Percentiles rank a stretch among this genome's conserved stretches.
Conservation (phyloP, 345 rosid species). For the Rhodomyrtus tomentosa region DNA sequence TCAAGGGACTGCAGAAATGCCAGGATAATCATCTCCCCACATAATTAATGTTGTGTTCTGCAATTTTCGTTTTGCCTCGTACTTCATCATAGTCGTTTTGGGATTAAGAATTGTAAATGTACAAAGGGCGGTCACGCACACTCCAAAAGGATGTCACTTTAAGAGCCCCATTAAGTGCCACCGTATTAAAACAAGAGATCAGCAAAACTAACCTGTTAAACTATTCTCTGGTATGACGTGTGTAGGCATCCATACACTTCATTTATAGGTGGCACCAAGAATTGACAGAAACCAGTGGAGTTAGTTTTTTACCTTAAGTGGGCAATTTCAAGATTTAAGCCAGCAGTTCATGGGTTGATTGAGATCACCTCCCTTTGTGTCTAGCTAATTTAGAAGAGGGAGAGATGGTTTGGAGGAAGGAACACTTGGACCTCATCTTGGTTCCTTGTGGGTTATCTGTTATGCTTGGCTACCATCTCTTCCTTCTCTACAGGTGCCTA, state of each 20-base stretch:
- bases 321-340: not conserved
- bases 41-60: not conserved
- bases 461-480: slow-evolving; percentile 18
- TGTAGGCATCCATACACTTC: not conserved
- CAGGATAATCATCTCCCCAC: not conserved
- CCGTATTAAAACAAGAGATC: not conserved
- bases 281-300: not conserved
- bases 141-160: not conserved
- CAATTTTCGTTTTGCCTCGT: not conserved
- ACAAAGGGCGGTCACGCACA: not conserved
- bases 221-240: not conserved
- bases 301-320: not conserved
- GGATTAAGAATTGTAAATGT: not conserved
- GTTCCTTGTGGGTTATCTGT: slow-evolving; percentile 15
- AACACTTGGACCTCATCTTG: slow-evolving; percentile 3
- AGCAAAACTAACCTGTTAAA: not conserved
- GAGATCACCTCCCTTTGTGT: not conserved
- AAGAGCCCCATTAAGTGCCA: not conserved
- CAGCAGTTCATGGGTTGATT: not conserved
- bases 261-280: not conserved
- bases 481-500: slow-evolving; percentile 10
- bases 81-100: not conserved
- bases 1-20: not conserved
- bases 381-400: not conserved
- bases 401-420: slow-evolving; percentile 2